A percentile compares a stretch with the other conserved stretches of the same genome.
phyloP scores from a whole-genome alignment of 176 grass and related monocot genomes.

The Ananas comosus region DNA sequence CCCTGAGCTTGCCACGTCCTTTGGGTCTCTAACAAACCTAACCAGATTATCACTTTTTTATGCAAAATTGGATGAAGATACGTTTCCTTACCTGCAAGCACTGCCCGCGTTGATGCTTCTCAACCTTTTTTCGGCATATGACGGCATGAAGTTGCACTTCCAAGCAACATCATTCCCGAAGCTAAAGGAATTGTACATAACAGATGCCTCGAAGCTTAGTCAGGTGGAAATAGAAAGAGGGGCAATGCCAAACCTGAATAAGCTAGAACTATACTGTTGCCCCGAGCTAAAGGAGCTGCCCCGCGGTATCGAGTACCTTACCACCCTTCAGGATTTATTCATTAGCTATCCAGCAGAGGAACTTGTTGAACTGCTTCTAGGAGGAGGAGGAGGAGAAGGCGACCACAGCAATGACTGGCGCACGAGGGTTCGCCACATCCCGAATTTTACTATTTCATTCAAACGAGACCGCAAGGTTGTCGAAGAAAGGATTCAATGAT shows the following conservation, averaged over 20 bases:
- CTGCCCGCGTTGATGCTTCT: too few relatives aligned
- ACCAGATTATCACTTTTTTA: too few relatives aligned
- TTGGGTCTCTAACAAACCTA: too few relatives aligned
- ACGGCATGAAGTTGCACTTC: too few relatives aligned
- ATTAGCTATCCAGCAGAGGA: background rate
- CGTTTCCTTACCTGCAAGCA: too few relatives aligned
- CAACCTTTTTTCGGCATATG: too few relatives aligned
- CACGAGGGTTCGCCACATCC: background rate
- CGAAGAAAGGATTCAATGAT: background rate
- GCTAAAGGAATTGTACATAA: background rate
- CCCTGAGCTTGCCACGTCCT: too few relatives aligned
- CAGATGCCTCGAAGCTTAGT: background rate
- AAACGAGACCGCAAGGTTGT: background rate
- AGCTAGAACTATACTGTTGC: background rate
- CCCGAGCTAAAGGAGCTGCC: constrained; percentile 17
- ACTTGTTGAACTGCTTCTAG: background rate
- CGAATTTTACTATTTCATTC: background rate
- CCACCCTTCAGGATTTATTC: constrained; percentile 3
- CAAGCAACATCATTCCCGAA: background rate
- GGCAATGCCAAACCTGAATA: constrained; percentile 21
- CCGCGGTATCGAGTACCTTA: constrained; percentile 12
- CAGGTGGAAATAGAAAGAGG: constrained; percentile 24
- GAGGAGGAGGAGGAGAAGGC: background rate
- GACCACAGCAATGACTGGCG: background rate
- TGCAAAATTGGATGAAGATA: too few relatives aligned